Base-by-base conservation (phyloP, 148 eudicot genomes). In the Linanthus parryae region DNA sequence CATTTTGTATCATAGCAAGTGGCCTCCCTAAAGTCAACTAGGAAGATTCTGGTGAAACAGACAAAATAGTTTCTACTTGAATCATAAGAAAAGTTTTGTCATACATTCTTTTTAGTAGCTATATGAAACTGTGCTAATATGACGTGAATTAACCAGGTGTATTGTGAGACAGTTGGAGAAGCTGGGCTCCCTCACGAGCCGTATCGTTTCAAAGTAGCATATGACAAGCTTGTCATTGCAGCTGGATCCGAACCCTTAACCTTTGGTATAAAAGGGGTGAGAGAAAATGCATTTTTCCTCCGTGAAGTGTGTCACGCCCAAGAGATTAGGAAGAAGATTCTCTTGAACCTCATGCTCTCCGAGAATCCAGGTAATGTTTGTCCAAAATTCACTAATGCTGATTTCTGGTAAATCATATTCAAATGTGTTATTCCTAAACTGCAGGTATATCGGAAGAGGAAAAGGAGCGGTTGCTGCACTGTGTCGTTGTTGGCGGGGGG, bases 291-390 rank as follows among this genome's bases (percentile, higher is more conserved):
- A 16, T 64, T 70, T 40, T 89, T 89, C 44, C 91, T 89, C 12
- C 86, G 97, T 10, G 97, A 89, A 72, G 97, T 89, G 14, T 52
- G 61, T 65, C 90, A 89, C 56, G 97, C 97, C 24, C 97, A 89
- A 54, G 97, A 82, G 64, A 89, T 89, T 48, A 72, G 97, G 59
- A 77, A 71, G 71, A 85, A 67, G 60, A 80, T 89, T 57, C 83
- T 89, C 10, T 66, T 84, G 26, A 89, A 89, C 70, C 82, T 89
- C 48, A 85, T 82, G 97, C 77, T 89, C 45, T 82, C 91, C 26
- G 73, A 85, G 52, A 80, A 80, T 64, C 97, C 97, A 73, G 97
- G 97, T 85, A n/a, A n/a, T n/a, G n/a, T n/a, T n/a, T n/a, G n/a
- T n/a, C n/a, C n/a, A n/a, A n/a, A n/a, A n/a, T n/a, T n/a, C n/a